These are phyloP conservation scores for Polyrhizophydium stewartii DNA, from an alignment of 371 early-diverging fungal species.

Conservation along the genomic window DNA sequence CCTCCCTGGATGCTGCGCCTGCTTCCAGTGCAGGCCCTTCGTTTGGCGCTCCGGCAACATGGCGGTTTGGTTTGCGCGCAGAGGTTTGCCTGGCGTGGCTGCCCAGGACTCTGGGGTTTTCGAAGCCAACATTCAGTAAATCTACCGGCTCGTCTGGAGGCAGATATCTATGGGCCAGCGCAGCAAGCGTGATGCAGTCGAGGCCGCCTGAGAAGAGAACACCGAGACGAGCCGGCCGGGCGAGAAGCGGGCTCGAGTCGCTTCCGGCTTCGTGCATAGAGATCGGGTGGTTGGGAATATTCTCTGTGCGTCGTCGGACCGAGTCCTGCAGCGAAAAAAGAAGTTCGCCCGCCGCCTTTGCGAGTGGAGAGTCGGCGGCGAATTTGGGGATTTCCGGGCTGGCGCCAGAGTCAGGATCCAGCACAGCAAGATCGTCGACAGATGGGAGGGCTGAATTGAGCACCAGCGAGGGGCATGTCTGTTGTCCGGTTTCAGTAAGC, in stretches of 20 bases:
- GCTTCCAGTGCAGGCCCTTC: slow-evolving; percentile 1
- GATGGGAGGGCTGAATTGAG: slow-evolving; percentile 8
- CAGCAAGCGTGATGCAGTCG: slow-evolving; percentile 86
- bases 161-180: slow-evolving; percentile 63
- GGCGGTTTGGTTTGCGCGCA: slow-evolving; percentile 2
- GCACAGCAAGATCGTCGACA: slow-evolving; percentile 14
- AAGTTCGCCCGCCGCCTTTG: not conserved
- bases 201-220: slow-evolving; percentile 94
- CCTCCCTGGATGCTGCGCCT: not conserved
- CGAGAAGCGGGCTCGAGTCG: not conserved
- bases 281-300: too few species aligned
- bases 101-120: slow-evolving; percentile 72
- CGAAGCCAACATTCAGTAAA: slow-evolving; percentile 93
- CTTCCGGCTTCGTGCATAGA: not conserved
- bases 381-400: not conserved
- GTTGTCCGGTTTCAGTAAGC: not conserved
- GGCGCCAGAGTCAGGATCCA: too few species aligned
- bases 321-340: slow-evolving; percentile 1
- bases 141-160: slow-evolving; percentile 77
- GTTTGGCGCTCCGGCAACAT: slow-evolving; percentile 1
- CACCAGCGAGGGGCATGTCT: slow-evolving; percentile 1
- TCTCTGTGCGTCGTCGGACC: slow-evolving; percentile 7
- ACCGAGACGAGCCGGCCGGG: slow-evolving; percentile 54
- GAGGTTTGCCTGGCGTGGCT: slow-evolving; percentile 15
- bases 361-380: slow-evolving; percentile 6